These are phyloP conservation scores for Fomitopsis palustris DNA, from an alignment of 1,284 basidiomycete genomes.

Conservation along the genomic window DNA sequence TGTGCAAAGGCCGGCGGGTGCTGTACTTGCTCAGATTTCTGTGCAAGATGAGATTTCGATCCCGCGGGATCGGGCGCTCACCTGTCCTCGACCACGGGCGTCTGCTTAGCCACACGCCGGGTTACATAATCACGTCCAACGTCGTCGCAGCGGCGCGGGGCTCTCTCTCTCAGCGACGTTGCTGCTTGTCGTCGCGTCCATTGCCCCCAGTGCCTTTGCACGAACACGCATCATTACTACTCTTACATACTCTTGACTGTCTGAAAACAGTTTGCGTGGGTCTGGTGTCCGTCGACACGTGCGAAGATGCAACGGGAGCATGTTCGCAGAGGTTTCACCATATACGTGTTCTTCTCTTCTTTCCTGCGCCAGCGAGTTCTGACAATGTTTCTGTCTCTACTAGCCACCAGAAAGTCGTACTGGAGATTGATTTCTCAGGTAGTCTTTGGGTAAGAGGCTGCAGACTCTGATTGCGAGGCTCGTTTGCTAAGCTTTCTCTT, in stretches of 20 bases:
- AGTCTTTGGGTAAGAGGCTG: conserved; percentile 60
- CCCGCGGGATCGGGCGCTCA: background rate
- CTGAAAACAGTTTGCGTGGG: background rate
- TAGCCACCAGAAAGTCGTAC: conserved; percentile 89
- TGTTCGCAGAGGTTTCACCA: conserved; percentile 74
- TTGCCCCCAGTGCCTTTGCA: no score
- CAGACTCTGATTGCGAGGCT: background rate
- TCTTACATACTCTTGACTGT: background rate
- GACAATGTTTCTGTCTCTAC: conserved; percentile 59
- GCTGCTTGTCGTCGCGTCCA: background rate
- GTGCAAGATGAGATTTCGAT: background rate
- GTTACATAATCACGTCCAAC: conserved; percentile 1
- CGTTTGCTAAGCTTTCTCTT: conserved; percentile 9
- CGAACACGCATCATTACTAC: background rate
- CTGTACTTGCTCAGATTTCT: background rate
- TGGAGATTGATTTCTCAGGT: conserved; percentile 86
- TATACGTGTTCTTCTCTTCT: conserved; percentile 60
- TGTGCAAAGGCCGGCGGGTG: background rate
- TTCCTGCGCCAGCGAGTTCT: conserved; percentile 31
- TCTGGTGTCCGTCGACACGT: conserved; percentile 3
- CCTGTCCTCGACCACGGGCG: background rate
- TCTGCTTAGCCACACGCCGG: background rate
- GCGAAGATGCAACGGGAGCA: conserved; percentile 66
- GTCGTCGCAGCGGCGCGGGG: background rate
- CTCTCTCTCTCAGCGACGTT: background rate